phyloP scores from a whole-genome alignment of 2,329 filamentous ascomycete species.

The Trichoderma sp. region DNA sequence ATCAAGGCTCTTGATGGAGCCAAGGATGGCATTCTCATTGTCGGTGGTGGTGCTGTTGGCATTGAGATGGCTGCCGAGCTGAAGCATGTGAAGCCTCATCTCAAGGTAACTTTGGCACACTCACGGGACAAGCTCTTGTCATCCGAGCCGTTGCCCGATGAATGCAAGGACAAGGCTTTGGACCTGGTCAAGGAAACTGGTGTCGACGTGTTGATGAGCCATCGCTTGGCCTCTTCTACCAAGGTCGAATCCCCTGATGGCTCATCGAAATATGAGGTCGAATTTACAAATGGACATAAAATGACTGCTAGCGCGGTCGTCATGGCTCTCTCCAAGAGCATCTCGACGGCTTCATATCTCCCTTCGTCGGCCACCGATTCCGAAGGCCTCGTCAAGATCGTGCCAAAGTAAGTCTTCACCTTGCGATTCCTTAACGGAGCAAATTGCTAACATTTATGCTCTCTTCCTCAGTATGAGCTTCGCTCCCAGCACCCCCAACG shows the following conservation, averaged over 20 bases:
- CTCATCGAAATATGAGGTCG: slow-evolving; percentile 45
- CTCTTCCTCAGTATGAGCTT: slow-evolving; percentile 51
- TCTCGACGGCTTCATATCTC: slow-evolving; percentile 62
- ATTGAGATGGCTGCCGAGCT: slow-evolving; percentile 81
- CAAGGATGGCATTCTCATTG: slow-evolving; percentile 61
- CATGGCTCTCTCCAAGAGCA: slow-evolving; percentile 64
- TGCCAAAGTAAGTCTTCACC: slow-evolving; percentile 44
- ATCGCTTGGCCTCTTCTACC: slow-evolving; percentile 52
- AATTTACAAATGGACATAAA: slow-evolving; percentile 58
- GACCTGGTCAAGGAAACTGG: slow-evolving; percentile 59
- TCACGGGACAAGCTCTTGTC: slow-evolving; percentile 69
- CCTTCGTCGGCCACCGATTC: slow-evolving; percentile 57
- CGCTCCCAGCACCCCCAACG: slow-evolving; percentile 52
- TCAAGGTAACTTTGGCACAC: slow-evolving; percentile 71
- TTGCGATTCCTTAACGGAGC: background rate
- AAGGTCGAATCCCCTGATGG: slow-evolving; percentile 47
- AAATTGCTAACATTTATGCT: background rate
- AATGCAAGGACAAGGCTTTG: slow-evolving; percentile 62
- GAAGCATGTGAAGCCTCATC: slow-evolving; percentile 62
- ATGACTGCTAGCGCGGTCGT: slow-evolving; percentile 65
- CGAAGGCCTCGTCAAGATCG: slow-evolving; percentile 65
- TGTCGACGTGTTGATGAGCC: slow-evolving; percentile 63
- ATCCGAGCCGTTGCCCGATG: slow-evolving; percentile 67
- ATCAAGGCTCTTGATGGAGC: slow-evolving; percentile 54
- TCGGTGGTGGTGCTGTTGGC: slow-evolving; percentile 77